Base-by-base conservation (phyloP, 768 basidiomycete species). In the Stropharia rugosoannulata region DNA sequence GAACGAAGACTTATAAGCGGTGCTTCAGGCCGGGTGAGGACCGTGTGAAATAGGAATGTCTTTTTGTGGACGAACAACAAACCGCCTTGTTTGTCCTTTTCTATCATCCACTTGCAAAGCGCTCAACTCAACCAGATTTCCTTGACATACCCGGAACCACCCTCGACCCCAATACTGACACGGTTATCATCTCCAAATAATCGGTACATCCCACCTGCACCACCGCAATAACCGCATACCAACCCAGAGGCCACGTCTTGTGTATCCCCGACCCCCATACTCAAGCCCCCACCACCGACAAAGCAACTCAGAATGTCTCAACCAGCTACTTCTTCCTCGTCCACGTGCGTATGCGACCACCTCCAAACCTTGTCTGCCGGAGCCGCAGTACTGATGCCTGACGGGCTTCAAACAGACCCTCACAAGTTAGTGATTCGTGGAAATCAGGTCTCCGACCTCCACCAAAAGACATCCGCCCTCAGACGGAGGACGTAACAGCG, bases 401-500 rank as follows among this genome's bases (percentile, higher is more conserved):
- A 19, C 15, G 35, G 42, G 38, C 43, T 29, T 22, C 35, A 48
- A 48, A 49, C 63, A 75, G 74, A 57, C 69, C 71, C 48, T 64
- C 73, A 53, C 68, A 27, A 16, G 32, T 62, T 60, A 68, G 64
- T 58, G 74, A 77, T 51, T 68, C 68, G 46, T 97, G 93, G 92
- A 93, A 89, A 73, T 66, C 79, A 40, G 81, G 85, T 60, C 88
- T 97, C 60, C 84, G 86, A 43, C 83, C 87, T 55, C 94, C 93
- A 70, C 86, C 86, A 79, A 95, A 92, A 83, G 95, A 99, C 75
- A 64, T 79, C 57, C 86, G 96, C 52, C 96, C 96, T 6, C 96
- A 98, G 70, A 99, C 96, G 29, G 94, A 95, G 75, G 96, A 99
- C 77, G 96, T 99, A 55, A 91, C 89, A 25, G 87, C 87, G 3